Base-by-base conservation (phyloP, 768 basidiomycete species). In the Trichaptum fuscoviolaceum region DNA sequence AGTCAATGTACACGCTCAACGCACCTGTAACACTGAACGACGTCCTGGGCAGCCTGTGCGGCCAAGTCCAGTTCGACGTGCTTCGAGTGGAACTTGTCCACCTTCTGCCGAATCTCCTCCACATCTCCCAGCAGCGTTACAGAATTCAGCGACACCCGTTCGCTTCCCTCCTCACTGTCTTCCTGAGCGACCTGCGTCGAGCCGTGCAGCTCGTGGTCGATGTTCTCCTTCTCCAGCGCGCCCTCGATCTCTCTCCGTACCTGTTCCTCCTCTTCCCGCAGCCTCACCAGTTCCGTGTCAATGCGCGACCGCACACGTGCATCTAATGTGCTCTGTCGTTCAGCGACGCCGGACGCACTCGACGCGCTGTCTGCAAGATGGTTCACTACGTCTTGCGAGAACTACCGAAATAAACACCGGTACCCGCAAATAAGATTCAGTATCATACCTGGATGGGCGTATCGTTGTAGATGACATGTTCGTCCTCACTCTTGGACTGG, bases 211-310 rank as follows among this genome's bases (percentile, higher is more conserved):
- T 95, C 93, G 66, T 84, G 83, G 75, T 94, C 91, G 63, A 95
- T 75, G 77, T 95, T 96, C 79, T 95, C 93, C 79, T 88, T 90
- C 80, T 95, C 91, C 62, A 96, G 80, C 1, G 91, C 92, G 35
- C 75, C 79, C 71, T 92, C 89, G 35, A 96, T 93, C 77, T 93
- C 85, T 61, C 81, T 78, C 58, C 84, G 85, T 12, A 96, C 87
- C 36, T 79, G 74, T 67, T 86, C 85, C 75, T 93, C 93, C 72
- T 92, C 87, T 30, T 81, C 78, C 35, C 84, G 87, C 69, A 95
- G 79, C 57, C 83, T 83, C 30, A 81, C 76, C 20, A 93, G 78
- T 75, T 93, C 92, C 57, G 80, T 80, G 58, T 87, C 82, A 67
- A 96, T 95, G 57, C 87, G 85, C 52, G 85, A 79, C 42, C 87